Percentiles rank a stretch among this genome's conserved stretches.
phyloP scores from a whole-genome alignment of 768 basidiomycete species.

The Lactarius pseudohatsudake region DNA sequence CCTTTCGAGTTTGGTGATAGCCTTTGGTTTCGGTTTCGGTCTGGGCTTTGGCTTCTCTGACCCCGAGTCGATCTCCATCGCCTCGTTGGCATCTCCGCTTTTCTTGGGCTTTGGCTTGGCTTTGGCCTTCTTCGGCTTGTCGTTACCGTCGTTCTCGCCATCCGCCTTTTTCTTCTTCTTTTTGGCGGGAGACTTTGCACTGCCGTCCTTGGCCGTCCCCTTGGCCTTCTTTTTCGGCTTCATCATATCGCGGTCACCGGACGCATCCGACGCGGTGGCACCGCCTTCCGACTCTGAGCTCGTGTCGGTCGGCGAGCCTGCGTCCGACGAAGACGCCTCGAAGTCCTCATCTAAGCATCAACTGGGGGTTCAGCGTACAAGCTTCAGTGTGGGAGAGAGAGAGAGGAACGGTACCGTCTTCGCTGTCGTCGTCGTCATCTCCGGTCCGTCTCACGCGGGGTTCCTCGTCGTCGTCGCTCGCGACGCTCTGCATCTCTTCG shows the following conservation, averaged over 20 bases:
- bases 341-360: conserved; percentile 82
- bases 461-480: conserved; percentile 64
- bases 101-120: conserved; percentile 53
- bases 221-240: conserved; percentile 43
- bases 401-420: conserved; percentile 49
- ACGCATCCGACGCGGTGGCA: conserved; percentile 81
- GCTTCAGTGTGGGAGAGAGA: conserved; percentile 6
- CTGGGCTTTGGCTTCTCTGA: conserved; percentile 36
- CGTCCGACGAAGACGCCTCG: conserved; percentile 78
- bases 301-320: conserved; percentile 80
- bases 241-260: conserved; percentile 69
- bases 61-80: conserved; percentile 42
- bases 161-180: conserved; percentile 39
- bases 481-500: conserved; percentile 81
- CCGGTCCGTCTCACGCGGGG: conserved; percentile 47
- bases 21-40: conserved; percentile 46
- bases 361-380: conserved; percentile 18
- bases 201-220: conserved; percentile 42
- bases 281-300: conserved; percentile 63
- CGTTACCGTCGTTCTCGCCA: conserved; percentile 31
- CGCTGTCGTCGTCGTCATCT: conserved; percentile 76
- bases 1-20: conserved; percentile 42
- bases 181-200: conserved; percentile 33
- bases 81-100: conserved; percentile 39
- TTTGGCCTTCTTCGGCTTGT: conserved; percentile 41